These are phyloP conservation scores for Aspergillus nanangensis DNA, from an alignment of 495 filamentous ascomycete genomes.

Conservation along the genomic window DNA sequence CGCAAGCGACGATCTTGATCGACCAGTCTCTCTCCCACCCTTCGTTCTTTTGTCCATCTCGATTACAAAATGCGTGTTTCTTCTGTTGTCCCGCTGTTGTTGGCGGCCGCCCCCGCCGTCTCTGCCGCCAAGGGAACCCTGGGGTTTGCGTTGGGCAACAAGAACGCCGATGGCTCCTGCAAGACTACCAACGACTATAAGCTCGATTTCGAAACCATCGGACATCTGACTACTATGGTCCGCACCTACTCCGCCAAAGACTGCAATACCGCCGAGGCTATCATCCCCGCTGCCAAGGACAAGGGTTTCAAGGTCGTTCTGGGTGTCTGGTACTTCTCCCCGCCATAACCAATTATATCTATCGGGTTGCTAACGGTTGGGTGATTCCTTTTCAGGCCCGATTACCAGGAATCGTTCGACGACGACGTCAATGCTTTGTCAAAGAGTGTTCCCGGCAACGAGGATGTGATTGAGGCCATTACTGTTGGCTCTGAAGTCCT, in stretches of 20 bases:
- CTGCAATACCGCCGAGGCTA: conserved; percentile 61
- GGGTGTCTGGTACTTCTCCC: conserved; percentile 61
- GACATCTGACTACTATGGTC: conserved; percentile 53
- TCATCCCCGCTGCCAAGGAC: conserved; percentile 66
- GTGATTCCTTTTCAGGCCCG: conserved; percentile 49
- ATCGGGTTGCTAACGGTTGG: conserved; percentile 5
- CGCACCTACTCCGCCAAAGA: conserved; percentile 63
- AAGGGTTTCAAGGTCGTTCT: conserved; percentile 73
- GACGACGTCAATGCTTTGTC: conserved; percentile 58
- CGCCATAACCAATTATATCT: too few relatives aligned
- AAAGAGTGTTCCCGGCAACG: conserved; percentile 46
- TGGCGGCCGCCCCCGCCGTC: conserved; percentile 39
- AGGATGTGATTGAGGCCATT: conserved; percentile 62
- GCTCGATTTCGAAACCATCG: conserved; percentile 60
- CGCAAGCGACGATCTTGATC: not conserved
- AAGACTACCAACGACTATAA: conserved; percentile 62
- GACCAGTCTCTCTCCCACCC: not conserved
- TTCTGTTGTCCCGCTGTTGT: conserved; percentile 29
- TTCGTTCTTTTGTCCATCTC: not conserved
- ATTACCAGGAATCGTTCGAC: conserved; percentile 59
- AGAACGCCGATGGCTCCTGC: conserved; percentile 53
- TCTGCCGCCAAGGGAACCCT: conserved; percentile 41
- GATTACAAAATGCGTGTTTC: conserved; percentile 41
- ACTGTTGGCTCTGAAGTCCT: conserved; percentile 76
- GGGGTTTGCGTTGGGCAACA: conserved; percentile 47